Percentiles rank a stretch among this genome's conserved stretches.
phyloP scores from a whole-genome alignment of 2,329 filamentous ascomycete species.

The Monascus ruber region DNA sequence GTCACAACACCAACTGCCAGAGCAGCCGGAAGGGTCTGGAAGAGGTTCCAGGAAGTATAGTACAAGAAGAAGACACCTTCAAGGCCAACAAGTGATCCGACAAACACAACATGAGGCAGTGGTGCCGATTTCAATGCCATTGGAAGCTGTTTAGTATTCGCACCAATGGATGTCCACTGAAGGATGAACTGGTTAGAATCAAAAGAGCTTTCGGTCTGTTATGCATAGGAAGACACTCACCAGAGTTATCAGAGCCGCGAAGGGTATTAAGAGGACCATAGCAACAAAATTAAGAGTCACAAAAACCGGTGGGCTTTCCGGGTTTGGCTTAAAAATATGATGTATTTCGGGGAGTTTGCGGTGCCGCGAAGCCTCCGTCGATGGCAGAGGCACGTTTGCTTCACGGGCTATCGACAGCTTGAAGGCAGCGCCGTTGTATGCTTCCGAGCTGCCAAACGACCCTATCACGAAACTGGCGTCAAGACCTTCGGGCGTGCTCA shows the following conservation, averaged over 20 bases:
- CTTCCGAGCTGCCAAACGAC: conserved; percentile 66
- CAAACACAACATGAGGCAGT: conserved; percentile 71
- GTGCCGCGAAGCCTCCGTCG: conserved; percentile 66
- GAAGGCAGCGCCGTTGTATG: conserved; percentile 61
- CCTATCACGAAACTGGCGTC: conserved; percentile 73
- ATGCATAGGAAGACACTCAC: conserved; percentile 40
- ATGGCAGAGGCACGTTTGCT: conserved; percentile 46
- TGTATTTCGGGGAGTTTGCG: conserved; percentile 74
- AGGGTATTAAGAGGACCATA: conserved; percentile 53
- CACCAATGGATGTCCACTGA: conserved; percentile 72
- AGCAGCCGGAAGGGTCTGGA: conserved; percentile 71
- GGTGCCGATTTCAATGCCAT: conserved; percentile 68
- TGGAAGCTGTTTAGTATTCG: conserved; percentile 65
- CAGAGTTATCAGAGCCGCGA: conserved; percentile 60
- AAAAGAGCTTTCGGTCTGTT: conserved; percentile 1
- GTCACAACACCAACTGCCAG: conserved; percentile 56
- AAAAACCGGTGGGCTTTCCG: conserved; percentile 67
- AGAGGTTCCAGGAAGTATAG: conserved; percentile 84
- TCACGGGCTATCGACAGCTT: conserved; percentile 57
- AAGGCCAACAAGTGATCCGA: conserved; percentile 75
- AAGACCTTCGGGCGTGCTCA: conserved; percentile 55
- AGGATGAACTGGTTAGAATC: conserved; percentile 10
- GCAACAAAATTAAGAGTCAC: conserved; percentile 68
- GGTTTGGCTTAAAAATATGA: conserved; percentile 76
- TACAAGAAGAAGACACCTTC: conserved; percentile 92